A percentile compares a stretch with the other conserved stretches of the same genome.
Conservation (phyloP, 495 filamentous ascomycete genomes). For the Amniculicola lignicola region DNA sequence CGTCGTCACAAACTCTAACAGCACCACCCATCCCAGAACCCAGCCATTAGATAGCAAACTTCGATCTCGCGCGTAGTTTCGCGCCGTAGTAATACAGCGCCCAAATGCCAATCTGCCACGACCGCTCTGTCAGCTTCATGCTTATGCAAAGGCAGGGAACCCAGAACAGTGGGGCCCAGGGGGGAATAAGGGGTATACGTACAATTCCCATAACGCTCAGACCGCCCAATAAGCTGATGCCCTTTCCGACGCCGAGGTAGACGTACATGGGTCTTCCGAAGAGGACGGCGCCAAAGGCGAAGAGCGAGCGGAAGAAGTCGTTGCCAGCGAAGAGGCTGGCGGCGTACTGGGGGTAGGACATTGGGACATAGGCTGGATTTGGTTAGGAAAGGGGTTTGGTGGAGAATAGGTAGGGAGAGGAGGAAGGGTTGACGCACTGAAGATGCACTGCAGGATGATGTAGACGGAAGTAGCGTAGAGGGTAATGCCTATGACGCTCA, state of each 20-base stretch:
- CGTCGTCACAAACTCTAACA: too few relatives aligned
- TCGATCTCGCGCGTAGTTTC: conserved; percentile 39
- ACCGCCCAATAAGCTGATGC: conserved; percentile 53
- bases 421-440: conserved; percentile 32
- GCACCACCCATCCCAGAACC: neutral
- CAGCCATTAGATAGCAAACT: conserved; percentile 26
- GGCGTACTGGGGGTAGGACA: conserved; percentile 59
- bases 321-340: conserved; percentile 59
- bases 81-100: conserved; percentile 51
- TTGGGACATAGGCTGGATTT: conserved; percentile 57
- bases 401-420: conserved; percentile 35
- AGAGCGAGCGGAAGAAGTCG: conserved; percentile 53
- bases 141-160: too few relatives aligned
- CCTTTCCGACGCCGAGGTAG: conserved; percentile 53
- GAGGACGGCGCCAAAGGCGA: conserved; percentile 54
- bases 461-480: conserved; percentile 46
- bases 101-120: conserved; percentile 46
- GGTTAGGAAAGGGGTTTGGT: conserved; percentile 48
- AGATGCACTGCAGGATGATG: conserved; percentile 33
- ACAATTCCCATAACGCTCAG: conserved; percentile 53
- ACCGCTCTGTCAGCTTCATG: neutral
- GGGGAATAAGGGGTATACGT: neutral
- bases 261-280: conserved; percentile 55
- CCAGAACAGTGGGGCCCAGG: too few relatives aligned
- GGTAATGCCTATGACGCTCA: conserved; percentile 51